Percentiles rank a stretch among this genome's conserved stretches.
Conservation (phyloP, 768 basidiomycete genomes). For the Sarcodon sp. region DNA sequence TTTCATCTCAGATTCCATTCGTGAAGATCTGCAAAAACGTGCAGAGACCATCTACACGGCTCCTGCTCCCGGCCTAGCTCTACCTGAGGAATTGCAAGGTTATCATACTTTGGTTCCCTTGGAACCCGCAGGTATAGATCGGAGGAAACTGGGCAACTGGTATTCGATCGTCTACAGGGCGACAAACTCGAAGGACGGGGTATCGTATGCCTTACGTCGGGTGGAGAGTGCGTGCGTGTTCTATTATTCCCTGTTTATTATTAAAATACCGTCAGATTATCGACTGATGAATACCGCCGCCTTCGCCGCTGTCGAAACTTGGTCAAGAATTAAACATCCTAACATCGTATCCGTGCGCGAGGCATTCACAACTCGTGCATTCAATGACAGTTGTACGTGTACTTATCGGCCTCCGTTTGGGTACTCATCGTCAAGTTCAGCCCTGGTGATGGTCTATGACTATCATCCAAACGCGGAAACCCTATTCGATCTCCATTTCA, state of each 20-base stretch:
- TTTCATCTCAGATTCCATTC: constrained; percentile 76
- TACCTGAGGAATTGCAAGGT: constrained; percentile 82
- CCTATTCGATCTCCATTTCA: constrained; percentile 67
- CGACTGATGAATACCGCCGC: constrained; percentile 73
- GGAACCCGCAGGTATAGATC: constrained; percentile 43
- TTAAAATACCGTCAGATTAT: constrained; percentile 41
- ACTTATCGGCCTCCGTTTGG: not conserved
- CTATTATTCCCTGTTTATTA: constrained; percentile 3
- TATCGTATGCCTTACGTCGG: constrained; percentile 64
- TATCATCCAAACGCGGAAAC: constrained; percentile 81
- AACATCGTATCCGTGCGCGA: constrained; percentile 74
- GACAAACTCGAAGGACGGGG: constrained; percentile 61
- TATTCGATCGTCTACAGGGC: constrained; percentile 80
- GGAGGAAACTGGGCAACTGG: constrained; percentile 75
- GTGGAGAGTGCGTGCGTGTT: constrained; percentile 60
- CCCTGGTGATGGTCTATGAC: constrained; percentile 84
- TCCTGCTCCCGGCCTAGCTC: constrained; percentile 30
- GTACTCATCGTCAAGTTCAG: constrained; percentile 22
- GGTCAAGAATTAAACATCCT: constrained; percentile 79
- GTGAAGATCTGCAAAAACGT: constrained; percentile 41
- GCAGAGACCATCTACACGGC: constrained; percentile 28
- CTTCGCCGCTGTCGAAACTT: constrained; percentile 72
- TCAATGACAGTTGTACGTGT: constrained; percentile 79
- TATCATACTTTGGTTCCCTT: constrained; percentile 84
- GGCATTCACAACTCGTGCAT: constrained; percentile 90